Evolutionary conservation across 1,284 basidiomycete genomes (phyloP), one percentile per base, ranked within the genome.

Genomic region (Golubevia sp.): DNA sequence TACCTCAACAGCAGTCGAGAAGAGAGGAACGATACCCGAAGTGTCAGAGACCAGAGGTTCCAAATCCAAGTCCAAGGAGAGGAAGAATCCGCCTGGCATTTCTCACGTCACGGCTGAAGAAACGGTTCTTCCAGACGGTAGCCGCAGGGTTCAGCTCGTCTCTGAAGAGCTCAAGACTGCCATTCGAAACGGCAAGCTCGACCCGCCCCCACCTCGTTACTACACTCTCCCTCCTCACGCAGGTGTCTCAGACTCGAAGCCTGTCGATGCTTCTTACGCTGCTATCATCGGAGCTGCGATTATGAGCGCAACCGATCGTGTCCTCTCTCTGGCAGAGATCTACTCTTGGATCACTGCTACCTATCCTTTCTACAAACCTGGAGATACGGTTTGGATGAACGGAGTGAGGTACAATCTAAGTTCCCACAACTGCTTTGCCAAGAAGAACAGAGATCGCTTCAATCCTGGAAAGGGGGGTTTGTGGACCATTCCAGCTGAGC

Each of bases 321-420:
- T 73, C 2, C 70, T 83, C n/a, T 75, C 73, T 34, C 67, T 83
- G 4, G 74, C 77, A 1, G 80, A 83, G 61, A 75, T 83, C 44
- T 81, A 83, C 56, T 61, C 63, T 49, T 83, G 77, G 77, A 83
- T 83, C 71, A 74, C 66, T 66, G 68, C 71, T 49, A 72, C 72
- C 25, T 79, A 77, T 56, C 80, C 78, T n/a, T 81, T 74, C 63
- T 83, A 78, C 66, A 77, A 79, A 56, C 70, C 73, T 34, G 78
- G 78, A 62, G 79, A 79, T 61, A 74, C 76, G 20, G 79, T 77
- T 50, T 83, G 80, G 80, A 76, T 78, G 56, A 83, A 83, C 67
- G 74, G 71, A 58, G 82, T 83, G 57, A 75, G 80, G 48, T 79
- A 83, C 65, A 83, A 83, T 52, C 76, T 83, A 55, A 76, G 72